Evolutionary conservation across 805 yeast genomes (phyloP).

Genomic region (Candida awuae): DNA sequence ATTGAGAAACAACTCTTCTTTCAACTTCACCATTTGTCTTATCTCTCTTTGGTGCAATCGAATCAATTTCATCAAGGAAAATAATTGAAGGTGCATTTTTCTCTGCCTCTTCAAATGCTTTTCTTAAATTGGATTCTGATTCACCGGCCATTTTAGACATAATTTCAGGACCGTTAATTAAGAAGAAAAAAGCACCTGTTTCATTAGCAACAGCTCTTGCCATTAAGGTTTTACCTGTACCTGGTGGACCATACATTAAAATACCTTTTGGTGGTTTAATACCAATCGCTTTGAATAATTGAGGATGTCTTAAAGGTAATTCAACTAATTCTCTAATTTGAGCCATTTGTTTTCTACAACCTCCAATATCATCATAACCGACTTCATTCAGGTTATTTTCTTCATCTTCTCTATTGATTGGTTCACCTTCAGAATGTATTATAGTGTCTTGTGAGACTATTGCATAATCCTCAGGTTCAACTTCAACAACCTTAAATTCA

Average conservation of each 20-base stretch:
- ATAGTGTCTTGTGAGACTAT: conserved; percentile 98
- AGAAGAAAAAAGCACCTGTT: conserved; percentile 97
- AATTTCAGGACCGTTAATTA: conserved; percentile 98
- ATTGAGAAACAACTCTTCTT: conserved; percentile 97
- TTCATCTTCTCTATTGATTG: conserved; percentile 96
- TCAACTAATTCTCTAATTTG: conserved; percentile 98
- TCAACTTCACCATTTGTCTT: conserved; percentile 99
- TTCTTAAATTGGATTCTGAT: conserved; percentile 92
- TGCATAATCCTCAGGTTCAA: conserved; percentile 95
- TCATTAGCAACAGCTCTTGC: conserved; percentile 99
- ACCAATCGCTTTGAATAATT: conserved; percentile 94
- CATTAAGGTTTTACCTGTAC: conserved; percentile 99
- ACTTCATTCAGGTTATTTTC: conserved; percentile 95
- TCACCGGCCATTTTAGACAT: conserved; percentile 99
- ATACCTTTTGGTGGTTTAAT: conserved; percentile 98
- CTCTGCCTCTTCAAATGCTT: conserved; percentile 99
- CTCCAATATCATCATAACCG: conserved; percentile 98
- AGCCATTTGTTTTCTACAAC: conserved; percentile 98
- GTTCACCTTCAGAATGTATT: conserved; percentile 98
- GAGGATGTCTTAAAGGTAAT: conserved; percentile 97
- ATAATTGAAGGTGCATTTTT: conserved; percentile 97
- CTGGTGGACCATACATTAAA: conserved; percentile 98
- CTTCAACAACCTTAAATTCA: conserved; percentile 96
- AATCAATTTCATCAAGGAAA: conserved; percentile 96
- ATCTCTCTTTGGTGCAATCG: conserved; percentile 99